A percentile compares a stretch with the other conserved stretches of the same genome.
phyloP scores from a whole-genome alignment of 768 basidiomycete genomes.

The Pulveroboletus sp. region DNA sequence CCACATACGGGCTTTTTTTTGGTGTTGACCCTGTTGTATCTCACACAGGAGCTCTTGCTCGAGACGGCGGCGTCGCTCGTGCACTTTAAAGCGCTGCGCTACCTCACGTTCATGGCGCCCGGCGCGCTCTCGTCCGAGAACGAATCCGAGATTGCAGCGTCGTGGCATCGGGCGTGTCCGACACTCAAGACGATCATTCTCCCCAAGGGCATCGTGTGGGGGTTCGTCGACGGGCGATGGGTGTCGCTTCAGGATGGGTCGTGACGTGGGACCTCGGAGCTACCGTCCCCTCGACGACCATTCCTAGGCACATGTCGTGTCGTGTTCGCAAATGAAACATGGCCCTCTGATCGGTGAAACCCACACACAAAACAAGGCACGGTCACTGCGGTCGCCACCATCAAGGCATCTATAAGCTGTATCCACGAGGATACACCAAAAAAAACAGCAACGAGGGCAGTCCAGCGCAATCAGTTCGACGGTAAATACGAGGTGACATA shows the following conservation, averaged over 20 bases:
- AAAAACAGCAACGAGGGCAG: not conserved
- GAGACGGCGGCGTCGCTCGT: conserved; percentile 39
- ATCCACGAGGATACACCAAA: not conserved
- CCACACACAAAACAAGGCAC: too few relatives aligned
- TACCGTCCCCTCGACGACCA: too few relatives aligned
- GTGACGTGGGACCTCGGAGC: conserved; percentile 3
- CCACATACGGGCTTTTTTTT: not conserved
- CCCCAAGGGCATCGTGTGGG: conserved; percentile 64
- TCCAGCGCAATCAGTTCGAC: not conserved
- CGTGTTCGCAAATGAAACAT: not conserved
- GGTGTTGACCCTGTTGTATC: not conserved
- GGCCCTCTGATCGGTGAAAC: not conserved
- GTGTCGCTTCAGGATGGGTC: conserved; percentile 17
- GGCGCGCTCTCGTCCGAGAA: conserved; percentile 26
- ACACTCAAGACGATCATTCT: conserved; percentile 64
- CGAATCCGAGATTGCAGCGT: conserved; percentile 50
- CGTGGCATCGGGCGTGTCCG: conserved; percentile 58
- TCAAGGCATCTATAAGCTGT: not conserved
- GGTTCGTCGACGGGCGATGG: conserved; percentile 30
- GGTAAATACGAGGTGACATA: conserved; percentile 21
- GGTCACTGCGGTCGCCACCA: too few relatives aligned
- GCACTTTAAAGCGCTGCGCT: conserved; percentile 43
- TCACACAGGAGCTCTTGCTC: conserved; percentile 40
- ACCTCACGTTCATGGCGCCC: conserved; percentile 61
- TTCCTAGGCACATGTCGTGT: too few relatives aligned